Conservation (phyloP, 75 land plant species). For the Ceratopteris richardii region DNA sequence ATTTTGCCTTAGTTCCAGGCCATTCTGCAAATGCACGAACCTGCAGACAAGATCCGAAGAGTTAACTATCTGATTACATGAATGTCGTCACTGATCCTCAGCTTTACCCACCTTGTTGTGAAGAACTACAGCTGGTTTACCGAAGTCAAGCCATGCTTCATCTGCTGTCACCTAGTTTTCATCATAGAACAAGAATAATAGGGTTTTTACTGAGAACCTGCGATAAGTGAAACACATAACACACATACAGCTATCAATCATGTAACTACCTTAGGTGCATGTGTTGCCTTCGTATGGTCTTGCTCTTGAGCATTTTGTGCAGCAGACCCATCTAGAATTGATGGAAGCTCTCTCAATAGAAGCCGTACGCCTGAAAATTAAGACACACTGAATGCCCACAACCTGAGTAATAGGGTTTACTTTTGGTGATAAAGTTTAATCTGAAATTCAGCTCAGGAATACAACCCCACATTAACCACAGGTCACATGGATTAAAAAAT, state of each 20-base stretch:
- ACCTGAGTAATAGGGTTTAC: background rate
- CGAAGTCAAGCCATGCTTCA: conserved; percentile 85
- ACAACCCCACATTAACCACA: no score
- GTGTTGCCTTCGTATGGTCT: conserved; percentile 73
- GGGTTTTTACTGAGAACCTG: no score
- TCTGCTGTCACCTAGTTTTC: conserved; percentile 52
- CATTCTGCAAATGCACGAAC: conserved; percentile 99
- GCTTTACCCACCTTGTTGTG: conserved; percentile 75
- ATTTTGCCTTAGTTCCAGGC: conserved; percentile 88
- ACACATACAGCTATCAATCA: no score
- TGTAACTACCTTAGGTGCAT: conserved; percentile 79
- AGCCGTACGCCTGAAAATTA: conserved; percentile 49
- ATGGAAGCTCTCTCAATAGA: conserved; percentile 69
- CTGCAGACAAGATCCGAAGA: conserved; percentile 22
- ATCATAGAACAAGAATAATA: no score
- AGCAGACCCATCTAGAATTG: conserved; percentile 78
- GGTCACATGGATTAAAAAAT: no score
- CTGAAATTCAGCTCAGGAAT: no score
- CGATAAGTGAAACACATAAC: no score
- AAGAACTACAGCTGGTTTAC: conserved; percentile 56
- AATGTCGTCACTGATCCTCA: no score
- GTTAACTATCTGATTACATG: no score
- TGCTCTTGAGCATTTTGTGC: conserved; percentile 53
- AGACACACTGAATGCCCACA: conserved; percentile 1
- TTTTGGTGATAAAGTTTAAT: background rate